phyloP scores from a whole-genome alignment of 805 yeast genomes.

The Starmerella khaoyaiensis region DNA sequence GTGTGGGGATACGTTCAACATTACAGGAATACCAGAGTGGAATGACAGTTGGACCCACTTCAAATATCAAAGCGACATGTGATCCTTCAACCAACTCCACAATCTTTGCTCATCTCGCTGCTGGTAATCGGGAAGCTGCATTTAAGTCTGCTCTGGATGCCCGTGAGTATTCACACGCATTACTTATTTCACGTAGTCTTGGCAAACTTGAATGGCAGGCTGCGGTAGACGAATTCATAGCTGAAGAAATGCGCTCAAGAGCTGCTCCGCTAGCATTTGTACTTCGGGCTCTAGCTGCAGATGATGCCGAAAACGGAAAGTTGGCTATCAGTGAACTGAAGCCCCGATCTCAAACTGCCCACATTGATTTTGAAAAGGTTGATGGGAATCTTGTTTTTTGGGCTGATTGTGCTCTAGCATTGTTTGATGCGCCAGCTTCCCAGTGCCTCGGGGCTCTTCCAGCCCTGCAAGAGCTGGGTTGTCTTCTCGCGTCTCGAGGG shows the following conservation, averaged over 20 bases:
- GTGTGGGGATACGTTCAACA: constrained; percentile 4
- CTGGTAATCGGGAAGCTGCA: constrained; percentile 58
- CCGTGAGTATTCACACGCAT: constrained; percentile 65
- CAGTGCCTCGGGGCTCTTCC: constrained; percentile 15
- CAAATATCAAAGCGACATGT: not conserved
- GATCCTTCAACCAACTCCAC: constrained; percentile 11
- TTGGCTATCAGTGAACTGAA: constrained; percentile 40
- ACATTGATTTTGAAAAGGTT: constrained; percentile 7
- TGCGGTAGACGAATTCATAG: constrained; percentile 47
- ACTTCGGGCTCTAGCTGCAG: constrained; percentile 52
- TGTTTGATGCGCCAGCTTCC: constrained; percentile 17
- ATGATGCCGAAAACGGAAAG: constrained; percentile 30
- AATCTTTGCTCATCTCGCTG: constrained; percentile 34
- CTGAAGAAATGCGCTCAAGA: constrained; percentile 33
- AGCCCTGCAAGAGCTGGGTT: constrained; percentile 30
- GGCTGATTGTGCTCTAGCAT: constrained; percentile 25
- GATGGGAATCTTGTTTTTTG: constrained; percentile 23
- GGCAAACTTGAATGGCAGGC: constrained; percentile 49
- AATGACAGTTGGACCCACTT: not conserved
- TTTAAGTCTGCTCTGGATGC: constrained; percentile 46
- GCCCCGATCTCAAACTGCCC: constrained; percentile 24
- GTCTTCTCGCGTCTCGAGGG: constrained; percentile 29
- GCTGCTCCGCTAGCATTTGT: constrained; percentile 38
- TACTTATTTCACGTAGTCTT: constrained; percentile 52
- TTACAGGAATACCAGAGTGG: constrained; percentile 3